A percentile compares a stretch with the other conserved stretches of the same genome.
These are phyloP conservation scores for Geotrichum armillariae DNA, from an alignment of 1,139 yeast species.

Conservation along the genomic window DNA sequence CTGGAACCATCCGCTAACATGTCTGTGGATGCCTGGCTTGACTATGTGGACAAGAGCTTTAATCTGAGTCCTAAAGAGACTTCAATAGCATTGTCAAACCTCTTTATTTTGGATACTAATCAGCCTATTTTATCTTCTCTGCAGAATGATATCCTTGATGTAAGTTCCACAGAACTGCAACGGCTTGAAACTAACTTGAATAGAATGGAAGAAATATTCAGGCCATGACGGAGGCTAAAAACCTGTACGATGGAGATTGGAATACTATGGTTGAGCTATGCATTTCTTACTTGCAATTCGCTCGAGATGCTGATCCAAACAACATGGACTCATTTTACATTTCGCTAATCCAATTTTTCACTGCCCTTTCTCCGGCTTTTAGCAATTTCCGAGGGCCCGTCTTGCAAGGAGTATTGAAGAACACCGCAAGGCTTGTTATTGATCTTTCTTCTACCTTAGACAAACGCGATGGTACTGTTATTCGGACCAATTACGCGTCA, in stretches of 20 bases:
- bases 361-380: conserved; percentile 60
- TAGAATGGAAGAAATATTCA: conserved; percentile 30
- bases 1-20: conserved; percentile 18
- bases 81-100: conserved; percentile 25
- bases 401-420: conserved; percentile 48
- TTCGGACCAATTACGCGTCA: conserved; percentile 57
- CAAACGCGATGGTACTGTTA: conserved; percentile 37
- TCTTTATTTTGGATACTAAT: conserved; percentile 33
- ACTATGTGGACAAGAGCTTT: conserved; percentile 24
- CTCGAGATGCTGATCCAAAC: conserved; percentile 61
- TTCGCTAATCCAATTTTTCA: conserved; percentile 51
- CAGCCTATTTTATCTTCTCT: conserved; percentile 37
- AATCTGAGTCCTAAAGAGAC: conserved; percentile 20
- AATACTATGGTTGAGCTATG: conserved; percentile 55
- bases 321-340: conserved; percentile 60
- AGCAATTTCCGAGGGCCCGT: conserved; percentile 54
- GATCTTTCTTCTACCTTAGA: conserved; percentile 57
- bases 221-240: conserved; percentile 39
- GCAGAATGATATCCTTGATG: conserved; percentile 36
- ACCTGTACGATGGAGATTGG: conserved; percentile 48
- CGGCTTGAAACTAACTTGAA: too few species aligned
- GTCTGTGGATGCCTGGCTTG: conserved; percentile 32
- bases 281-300: conserved; percentile 50
- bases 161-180: too few species aligned
- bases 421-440: conserved; percentile 45